Percentiles rank a stretch among this genome's conserved stretches.
These are phyloP conservation scores for Penicillium salamii DNA, from an alignment of 495 filamentous ascomycete species.

Conservation along the genomic window DNA sequence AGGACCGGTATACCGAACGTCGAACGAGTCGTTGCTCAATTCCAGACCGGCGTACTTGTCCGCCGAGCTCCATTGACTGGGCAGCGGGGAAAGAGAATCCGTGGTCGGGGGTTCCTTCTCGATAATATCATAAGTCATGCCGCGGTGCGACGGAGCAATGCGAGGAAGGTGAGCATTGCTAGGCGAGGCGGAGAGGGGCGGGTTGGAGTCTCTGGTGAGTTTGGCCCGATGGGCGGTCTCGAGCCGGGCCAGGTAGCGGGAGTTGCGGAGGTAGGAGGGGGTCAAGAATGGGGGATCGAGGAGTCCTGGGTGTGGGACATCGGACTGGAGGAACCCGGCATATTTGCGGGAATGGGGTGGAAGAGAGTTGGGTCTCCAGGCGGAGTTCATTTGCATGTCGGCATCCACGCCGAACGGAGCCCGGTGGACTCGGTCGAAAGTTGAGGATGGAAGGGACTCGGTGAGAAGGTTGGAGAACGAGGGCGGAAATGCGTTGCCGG, in stretches of 20 bases:
- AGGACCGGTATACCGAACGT: conserved; percentile 70
- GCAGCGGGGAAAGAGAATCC: conserved; percentile 63
- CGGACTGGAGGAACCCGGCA: conserved; percentile 43
- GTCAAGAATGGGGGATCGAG: conserved; percentile 58
- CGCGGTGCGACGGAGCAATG: conserved; percentile 71
- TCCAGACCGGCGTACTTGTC: conserved; percentile 77
- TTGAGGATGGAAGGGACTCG: conserved; percentile 40
- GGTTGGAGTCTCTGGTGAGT: conserved; percentile 36
- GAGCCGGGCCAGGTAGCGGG: conserved; percentile 72
- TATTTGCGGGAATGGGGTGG: conserved; percentile 63
- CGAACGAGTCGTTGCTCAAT: conserved; percentile 67
- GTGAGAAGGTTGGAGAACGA: conserved; percentile 49
- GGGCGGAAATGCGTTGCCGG: conserved; percentile 57
- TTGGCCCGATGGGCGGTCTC: conserved; percentile 66
- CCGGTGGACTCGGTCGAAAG: conserved; percentile 35
- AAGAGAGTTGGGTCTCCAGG: conserved; percentile 43
- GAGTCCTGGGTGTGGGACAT: conserved; percentile 29
- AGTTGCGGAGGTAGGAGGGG: conserved; percentile 77
- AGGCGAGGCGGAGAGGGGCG: conserved; percentile 60
- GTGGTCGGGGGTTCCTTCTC: conserved; percentile 65
- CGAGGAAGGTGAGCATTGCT: conserved; percentile 63
- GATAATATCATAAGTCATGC: conserved; percentile 81
- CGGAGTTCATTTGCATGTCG: conserved; percentile 46
- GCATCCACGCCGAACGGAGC: conserved; percentile 36
- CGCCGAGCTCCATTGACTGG: conserved; percentile 75